These are phyloP conservation scores for Thecaphora frezii DNA, from an alignment of 1,284 basidiomycete genomes.

Conservation along the genomic window DNA sequence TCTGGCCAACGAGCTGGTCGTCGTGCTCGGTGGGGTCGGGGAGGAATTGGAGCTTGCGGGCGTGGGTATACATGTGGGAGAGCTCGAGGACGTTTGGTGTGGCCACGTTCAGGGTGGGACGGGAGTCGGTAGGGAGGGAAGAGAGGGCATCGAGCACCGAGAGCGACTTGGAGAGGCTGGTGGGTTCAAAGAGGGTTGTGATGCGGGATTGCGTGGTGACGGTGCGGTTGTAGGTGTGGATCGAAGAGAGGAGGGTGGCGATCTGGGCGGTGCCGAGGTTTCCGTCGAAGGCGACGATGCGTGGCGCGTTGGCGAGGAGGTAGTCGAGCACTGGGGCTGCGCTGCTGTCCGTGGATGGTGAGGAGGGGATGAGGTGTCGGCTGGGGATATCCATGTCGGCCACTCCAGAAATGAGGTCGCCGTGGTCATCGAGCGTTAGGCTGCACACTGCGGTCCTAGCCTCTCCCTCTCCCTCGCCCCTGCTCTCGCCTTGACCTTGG, in stretches of 20 bases:
- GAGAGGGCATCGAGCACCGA: constrained; percentile 1
- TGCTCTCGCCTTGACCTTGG: too few relatives aligned
- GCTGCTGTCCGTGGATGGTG: neutral
- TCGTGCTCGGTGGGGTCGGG: neutral
- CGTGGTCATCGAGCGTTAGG: constrained; percentile 73
- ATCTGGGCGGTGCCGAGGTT: constrained; percentile 15
- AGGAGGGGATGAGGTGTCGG: constrained; percentile 5
- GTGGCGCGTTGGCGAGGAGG: constrained; percentile 7
- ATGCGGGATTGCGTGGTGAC: constrained; percentile 6
- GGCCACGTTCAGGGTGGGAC: constrained; percentile 15
- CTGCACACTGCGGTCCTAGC: constrained; percentile 81
- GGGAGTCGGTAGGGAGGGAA: too few relatives aligned
- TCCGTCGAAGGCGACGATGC: constrained; percentile 23
- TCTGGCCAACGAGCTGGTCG: neutral
- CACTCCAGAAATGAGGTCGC: constrained; percentile 77
- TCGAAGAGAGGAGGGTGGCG: neutral
- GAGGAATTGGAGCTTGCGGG: constrained; percentile 8
- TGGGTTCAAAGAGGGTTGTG: constrained; percentile 29
- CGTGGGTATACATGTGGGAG: constrained; percentile 11
- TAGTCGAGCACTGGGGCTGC: neutral
- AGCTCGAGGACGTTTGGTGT: constrained; percentile 41
- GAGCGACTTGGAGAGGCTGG: constrained; percentile 19
- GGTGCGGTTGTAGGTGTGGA: neutral
- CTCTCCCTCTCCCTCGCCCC: constrained; percentile 48
- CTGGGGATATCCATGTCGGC: constrained; percentile 74